Percentiles rank a stretch among this genome's conserved stretches.
Evolutionary conservation across 1,284 basidiomycete species (phyloP).

Genomic region (Rhodotorula sp.): DNA sequence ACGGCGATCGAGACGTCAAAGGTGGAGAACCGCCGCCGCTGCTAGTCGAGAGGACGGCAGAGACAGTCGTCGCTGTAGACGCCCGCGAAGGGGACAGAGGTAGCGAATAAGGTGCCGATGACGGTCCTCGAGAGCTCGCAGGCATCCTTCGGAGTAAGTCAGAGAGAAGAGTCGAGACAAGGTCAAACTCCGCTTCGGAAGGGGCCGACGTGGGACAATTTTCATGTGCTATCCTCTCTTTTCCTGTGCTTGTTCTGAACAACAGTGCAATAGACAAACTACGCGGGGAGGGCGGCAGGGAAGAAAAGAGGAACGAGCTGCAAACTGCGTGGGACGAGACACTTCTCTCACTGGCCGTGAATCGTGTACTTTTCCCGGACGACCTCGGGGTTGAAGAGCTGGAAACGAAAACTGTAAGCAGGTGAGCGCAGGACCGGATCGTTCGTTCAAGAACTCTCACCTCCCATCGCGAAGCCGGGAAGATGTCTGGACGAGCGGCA

Average conservation of each 20-base stretch:
- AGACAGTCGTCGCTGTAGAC: neutral
- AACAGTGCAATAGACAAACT: too few relatives aligned
- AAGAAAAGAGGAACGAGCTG: neutral
- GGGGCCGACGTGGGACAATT: too few relatives aligned
- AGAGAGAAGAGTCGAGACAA: neutral
- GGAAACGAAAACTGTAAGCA: neutral
- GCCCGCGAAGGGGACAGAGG: neutral
- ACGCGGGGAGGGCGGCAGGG: too few relatives aligned
- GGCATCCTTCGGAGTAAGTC: neutral
- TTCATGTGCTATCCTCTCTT: too few relatives aligned
- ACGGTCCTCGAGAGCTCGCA: neutral
- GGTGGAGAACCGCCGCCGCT: neutral
- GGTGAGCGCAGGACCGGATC: neutral
- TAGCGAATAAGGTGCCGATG: neutral
- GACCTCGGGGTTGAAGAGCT: slow-evolving; percentile 40
- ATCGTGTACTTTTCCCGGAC: slow-evolving; percentile 37
- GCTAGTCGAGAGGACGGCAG: neutral
- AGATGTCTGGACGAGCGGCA: slow-evolving; percentile 28
- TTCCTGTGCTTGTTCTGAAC: too few relatives aligned
- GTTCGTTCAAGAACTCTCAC: neutral
- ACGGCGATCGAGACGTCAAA: neutral
- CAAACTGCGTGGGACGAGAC: neutral
- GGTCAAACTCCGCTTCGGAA: neutral
- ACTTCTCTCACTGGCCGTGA: slow-evolving; percentile 19
- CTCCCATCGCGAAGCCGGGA: slow-evolving; percentile 41